These are phyloP conservation scores for Scorias spongiosa DNA, from an alignment of 2,329 filamentous ascomycete species.

Conservation along the genomic window DNA sequence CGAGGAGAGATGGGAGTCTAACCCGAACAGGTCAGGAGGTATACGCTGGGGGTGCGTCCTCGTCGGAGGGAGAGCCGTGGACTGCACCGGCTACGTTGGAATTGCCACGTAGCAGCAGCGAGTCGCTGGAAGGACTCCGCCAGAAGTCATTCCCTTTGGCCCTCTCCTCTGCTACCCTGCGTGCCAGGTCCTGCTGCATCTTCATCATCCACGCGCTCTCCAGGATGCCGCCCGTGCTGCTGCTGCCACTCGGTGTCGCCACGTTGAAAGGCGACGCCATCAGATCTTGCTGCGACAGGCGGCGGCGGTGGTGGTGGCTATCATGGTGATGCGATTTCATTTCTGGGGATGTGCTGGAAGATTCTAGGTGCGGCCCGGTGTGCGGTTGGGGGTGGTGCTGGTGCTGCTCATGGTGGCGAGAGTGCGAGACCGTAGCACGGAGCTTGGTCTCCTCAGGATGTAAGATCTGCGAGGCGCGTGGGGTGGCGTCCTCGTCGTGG, in stretches of 20 bases:
- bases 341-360: constrained; percentile 3
- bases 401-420: not conserved
- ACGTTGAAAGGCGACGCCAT: not conserved
- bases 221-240: constrained; percentile 39
- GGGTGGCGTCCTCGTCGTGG: constrained; percentile 4
- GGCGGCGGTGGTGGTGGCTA: not conserved
- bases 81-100: constrained; percentile 3
- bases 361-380: not conserved
- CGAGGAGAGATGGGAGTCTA: no score
- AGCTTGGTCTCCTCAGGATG: not conserved
- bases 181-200: constrained; percentile 83
- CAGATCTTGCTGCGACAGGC: no score
- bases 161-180: constrained; percentile 79
- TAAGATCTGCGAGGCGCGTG: constrained; percentile 2
- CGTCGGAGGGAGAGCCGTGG: no score
- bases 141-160: constrained; percentile 13
- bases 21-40: constrained; percentile 11
- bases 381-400: not conserved
- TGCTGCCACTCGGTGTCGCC: not conserved
- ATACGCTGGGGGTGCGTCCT: constrained; percentile 19
- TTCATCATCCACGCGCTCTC: constrained; percentile 82
- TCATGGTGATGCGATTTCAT: not conserved
- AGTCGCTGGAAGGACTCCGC: not conserved
- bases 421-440: not conserved
- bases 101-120: not conserved